Evolutionary conservation across 192 early-diverging fungal genomes (phyloP).

Genomic region (Chytriomyces hyalinus): DNA sequence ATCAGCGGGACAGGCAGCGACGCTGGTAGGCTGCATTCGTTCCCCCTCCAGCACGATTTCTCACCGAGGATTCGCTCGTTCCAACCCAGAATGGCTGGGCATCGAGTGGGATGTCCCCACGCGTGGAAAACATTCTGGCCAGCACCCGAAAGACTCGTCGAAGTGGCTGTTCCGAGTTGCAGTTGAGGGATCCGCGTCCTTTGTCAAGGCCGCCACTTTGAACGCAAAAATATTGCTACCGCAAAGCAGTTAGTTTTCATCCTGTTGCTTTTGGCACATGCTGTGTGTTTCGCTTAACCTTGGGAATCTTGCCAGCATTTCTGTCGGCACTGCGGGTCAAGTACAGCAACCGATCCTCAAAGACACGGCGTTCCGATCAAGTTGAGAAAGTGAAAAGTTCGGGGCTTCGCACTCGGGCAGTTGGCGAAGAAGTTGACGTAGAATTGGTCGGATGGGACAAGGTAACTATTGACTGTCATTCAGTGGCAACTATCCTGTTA

Average conservation of each 20-base stretch:
- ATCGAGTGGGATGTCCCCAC: slow-evolving; percentile 56
- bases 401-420: neutral
- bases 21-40: neutral
- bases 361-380: neutral
- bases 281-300: neutral
- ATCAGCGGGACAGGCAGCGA: slow-evolving; percentile 15
- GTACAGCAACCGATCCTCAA: neutral
- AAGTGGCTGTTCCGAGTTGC: slow-evolving; percentile 40
- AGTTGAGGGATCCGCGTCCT: slow-evolving; percentile 41
- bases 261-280: neutral
- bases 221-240: too few relatives aligned
- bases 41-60: neutral
- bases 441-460: slow-evolving; percentile 59
- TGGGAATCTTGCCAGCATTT: neutral
- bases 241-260: neutral
- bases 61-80: neutral
- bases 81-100: slow-evolving; percentile 41
- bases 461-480: slow-evolving; percentile 9
- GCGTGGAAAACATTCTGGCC: slow-evolving; percentile 54
- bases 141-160: slow-evolving; percentile 17
- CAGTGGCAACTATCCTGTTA: slow-evolving; percentile 22
- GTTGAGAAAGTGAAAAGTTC: neutral
- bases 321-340: neutral
- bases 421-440: slow-evolving; percentile 35
- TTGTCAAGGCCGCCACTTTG: slow-evolving; percentile 26